A percentile compares a stretch with the other conserved stretches of the same genome.
Evolutionary conservation across 2,329 filamentous ascomycete species (phyloP).

Genomic region (Aureobasidium sp.): DNA sequence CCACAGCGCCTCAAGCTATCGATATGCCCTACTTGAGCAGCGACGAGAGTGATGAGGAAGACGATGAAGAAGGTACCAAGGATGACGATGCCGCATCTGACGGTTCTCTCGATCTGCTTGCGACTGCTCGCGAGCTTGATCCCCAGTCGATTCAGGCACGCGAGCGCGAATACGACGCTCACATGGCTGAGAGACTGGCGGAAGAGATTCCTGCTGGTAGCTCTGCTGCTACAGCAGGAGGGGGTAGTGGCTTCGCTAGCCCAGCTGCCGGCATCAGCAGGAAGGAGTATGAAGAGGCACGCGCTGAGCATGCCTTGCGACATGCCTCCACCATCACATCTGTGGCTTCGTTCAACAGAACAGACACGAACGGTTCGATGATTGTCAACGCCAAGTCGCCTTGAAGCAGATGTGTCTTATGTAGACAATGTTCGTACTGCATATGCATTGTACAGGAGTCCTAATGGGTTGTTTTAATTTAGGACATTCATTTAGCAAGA

Average conservation of each 20-base stretch:
- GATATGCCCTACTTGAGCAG: conserved; percentile 19
- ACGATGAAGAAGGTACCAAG: conserved; percentile 15
- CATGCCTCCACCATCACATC: background rate
- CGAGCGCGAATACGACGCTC: conserved; percentile 40
- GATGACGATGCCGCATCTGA: conserved; percentile 27
- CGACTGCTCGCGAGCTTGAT: conserved; percentile 34
- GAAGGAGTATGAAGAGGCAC: conserved; percentile 1
- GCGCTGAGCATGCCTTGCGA: background rate
- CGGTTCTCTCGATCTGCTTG: conserved; percentile 36
- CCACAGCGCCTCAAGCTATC: conserved; percentile 25
- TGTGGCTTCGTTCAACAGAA: background rate
- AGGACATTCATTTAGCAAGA: background rate
- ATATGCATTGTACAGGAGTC: background rate
- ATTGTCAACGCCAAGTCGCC: conserved; percentile 11
- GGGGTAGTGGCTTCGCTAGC: conserved; percentile 39
- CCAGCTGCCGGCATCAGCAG: conserved; percentile 20
- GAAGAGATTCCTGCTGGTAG: conserved; percentile 42
- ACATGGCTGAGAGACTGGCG: conserved; percentile 37
- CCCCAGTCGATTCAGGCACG: conserved; percentile 31
- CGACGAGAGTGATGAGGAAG: conserved; percentile 19
- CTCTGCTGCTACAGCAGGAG: conserved; percentile 39
- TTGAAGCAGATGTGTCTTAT: no score
- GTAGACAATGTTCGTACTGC: background rate
- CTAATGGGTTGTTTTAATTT: background rate
- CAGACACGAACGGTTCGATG: conserved; percentile 11